Evolutionary conservation across 208 protist species (phyloP).

Genomic region (Leishmania aethiopica): DNA sequence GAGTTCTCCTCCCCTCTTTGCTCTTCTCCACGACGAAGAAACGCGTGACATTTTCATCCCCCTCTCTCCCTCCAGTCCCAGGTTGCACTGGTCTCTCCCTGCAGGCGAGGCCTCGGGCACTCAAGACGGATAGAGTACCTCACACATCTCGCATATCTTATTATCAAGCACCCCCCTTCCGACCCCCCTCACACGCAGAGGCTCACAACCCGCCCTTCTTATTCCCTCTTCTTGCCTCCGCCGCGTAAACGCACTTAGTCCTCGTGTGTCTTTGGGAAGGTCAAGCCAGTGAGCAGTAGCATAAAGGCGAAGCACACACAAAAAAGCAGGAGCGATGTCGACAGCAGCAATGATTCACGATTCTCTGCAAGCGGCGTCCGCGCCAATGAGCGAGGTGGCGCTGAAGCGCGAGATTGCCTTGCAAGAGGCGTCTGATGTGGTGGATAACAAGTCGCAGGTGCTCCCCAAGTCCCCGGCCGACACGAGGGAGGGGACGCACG

Average conservation of each 20-base stretch:
- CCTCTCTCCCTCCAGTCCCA: background rate
- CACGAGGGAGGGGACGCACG: conserved; percentile 3
- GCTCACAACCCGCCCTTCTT: background rate
- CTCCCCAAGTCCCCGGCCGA: conserved; percentile 22
- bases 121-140: background rate
- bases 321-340: conserved; percentile 2
- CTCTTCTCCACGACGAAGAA: background rate
- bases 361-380: conserved; percentile 14
- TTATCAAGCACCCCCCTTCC: background rate
- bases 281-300: background rate
- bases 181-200: background rate
- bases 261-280: background rate
- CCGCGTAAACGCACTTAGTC: background rate
- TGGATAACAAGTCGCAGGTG: conserved; percentile 31
- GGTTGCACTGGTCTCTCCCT: background rate
- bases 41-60: background rate
- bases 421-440: conserved; percentile 22
- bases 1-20: background rate
- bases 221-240: background rate
- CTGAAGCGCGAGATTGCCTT: conserved; percentile 27
- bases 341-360: conserved; percentile 18
- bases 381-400: conserved; percentile 20
- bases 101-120: background rate
- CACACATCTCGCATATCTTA: background rate
- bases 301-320: background rate